A percentile compares a stretch with the other conserved stretches of the same genome.
Conservation (phyloP, 225 moss, liverwort and hornwort species). For the Pleurozium schreberi region DNA sequence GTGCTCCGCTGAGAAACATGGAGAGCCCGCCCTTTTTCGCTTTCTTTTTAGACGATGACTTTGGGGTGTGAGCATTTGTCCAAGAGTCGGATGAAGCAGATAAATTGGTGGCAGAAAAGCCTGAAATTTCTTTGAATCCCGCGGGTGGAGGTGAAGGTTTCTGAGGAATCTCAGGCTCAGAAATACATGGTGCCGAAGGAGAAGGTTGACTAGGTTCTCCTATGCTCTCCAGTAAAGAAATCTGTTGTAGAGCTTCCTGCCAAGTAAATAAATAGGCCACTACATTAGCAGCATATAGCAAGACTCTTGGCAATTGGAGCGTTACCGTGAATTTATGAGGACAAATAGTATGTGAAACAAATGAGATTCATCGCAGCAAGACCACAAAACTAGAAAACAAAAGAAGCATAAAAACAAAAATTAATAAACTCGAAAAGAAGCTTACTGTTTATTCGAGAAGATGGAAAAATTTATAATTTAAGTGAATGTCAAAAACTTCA, state of each 20-base stretch:
- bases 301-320: not conserved
- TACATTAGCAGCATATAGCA: not conserved
- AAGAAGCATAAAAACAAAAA: not conserved
- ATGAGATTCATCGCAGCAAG: not conserved
- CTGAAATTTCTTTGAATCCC: constrained; percentile 45
- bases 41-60: constrained; percentile 46
- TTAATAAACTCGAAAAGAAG: not conserved
- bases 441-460: not conserved
- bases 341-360: not conserved
- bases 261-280: not conserved
- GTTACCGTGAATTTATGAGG: not conserved
- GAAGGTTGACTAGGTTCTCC: constrained; percentile 8
- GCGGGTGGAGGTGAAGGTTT: not conserved
- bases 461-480: not conserved
- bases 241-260: constrained; percentile 37
- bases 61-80: constrained; percentile 7
- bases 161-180: not conserved
- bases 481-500: not conserved
- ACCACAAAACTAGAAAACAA: not conserved
- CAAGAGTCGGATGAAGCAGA: constrained; percentile 14
- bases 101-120: constrained; percentile 28
- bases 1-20: constrained; percentile 85
- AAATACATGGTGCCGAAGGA: not conserved
- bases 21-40: constrained; percentile 79
- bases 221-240: constrained; percentile 11